phyloP scores from a whole-genome alignment of 2,329 filamentous ascomycete genomes.

The Hypoxylon sp. region DNA sequence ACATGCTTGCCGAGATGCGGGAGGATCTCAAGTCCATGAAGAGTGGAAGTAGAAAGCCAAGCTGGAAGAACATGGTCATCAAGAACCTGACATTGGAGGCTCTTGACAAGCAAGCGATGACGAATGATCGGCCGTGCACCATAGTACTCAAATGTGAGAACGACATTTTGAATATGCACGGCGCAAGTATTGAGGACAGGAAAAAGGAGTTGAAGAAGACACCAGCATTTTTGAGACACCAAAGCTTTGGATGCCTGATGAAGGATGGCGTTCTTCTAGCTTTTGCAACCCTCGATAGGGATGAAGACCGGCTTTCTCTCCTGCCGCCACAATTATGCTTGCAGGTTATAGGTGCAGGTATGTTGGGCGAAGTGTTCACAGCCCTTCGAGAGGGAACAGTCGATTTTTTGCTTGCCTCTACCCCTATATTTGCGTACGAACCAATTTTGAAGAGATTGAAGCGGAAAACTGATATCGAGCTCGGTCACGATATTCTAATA shows the following conservation, averaged over 20 bases:
- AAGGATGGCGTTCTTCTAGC: constrained; percentile 64
- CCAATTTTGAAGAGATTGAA: constrained; percentile 74
- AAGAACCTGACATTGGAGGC: constrained; percentile 50
- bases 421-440: constrained; percentile 76
- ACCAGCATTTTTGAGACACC: constrained; percentile 67
- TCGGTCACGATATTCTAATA: constrained; percentile 66
- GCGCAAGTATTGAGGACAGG: constrained; percentile 49
- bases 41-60: constrained; percentile 47
- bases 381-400: constrained; percentile 56
- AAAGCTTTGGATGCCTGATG: constrained; percentile 73
- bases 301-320: constrained; percentile 43
- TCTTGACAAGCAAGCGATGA: constrained; percentile 55
- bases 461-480: constrained; percentile 65
- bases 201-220: constrained; percentile 63
- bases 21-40: constrained; percentile 68
- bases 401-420: constrained; percentile 71
- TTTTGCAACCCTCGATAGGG: constrained; percentile 61
- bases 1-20: constrained; percentile 75
- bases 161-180: constrained; percentile 61
- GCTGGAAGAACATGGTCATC: constrained; percentile 53
- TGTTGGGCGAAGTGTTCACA: constrained; percentile 62
- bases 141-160: constrained; percentile 58
- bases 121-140: constrained; percentile 51
- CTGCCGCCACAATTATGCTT: constrained; percentile 47
- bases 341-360: constrained; percentile 60